A percentile compares a stretch with the other conserved stretches of the same genome.
Conservation (phyloP, 306 rosid genomes). For the Bauhinia variegata region DNA sequence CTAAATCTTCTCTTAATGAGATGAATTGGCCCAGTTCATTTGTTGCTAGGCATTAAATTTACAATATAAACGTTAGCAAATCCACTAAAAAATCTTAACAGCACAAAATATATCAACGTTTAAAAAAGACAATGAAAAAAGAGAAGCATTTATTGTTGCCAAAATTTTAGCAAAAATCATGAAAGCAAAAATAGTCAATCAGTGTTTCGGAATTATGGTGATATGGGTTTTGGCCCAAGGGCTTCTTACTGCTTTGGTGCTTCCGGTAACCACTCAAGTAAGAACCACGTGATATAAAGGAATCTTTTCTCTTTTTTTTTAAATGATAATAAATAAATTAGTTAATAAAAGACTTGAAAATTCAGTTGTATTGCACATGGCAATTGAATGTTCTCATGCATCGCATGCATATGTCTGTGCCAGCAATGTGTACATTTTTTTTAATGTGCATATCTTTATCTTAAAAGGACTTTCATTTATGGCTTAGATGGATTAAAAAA, state of each 20-base stretch:
- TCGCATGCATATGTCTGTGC: too few relatives aligned
- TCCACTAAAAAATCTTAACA: not conserved
- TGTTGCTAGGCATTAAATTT: constrained; percentile 25
- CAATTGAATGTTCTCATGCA: too few relatives aligned
- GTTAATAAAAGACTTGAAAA: too few relatives aligned
- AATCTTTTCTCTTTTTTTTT: too few relatives aligned
- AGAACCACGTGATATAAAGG: too few relatives aligned
- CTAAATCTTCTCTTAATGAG: constrained; percentile 26
- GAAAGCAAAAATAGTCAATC: constrained; percentile 26
- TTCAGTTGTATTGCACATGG: too few relatives aligned
- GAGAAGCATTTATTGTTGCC: not conserved
- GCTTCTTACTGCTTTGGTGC: not conserved
- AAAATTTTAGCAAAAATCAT: constrained; percentile 29
- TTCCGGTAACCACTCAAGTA: not conserved
- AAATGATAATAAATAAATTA: too few relatives aligned
- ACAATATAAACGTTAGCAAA: not conserved
- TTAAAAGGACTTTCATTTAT: not conserved
- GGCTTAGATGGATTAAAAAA: constrained; percentile 77
- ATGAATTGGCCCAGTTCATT: not conserved
- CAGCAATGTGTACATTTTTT: too few relatives aligned
- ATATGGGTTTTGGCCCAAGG: not conserved
- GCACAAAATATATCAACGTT: not conserved
- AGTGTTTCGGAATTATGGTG: not conserved
- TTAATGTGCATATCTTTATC: too few relatives aligned
- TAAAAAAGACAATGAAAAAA: constrained; percentile 8